Conservation (phyloP, 805 yeast species). For the Myxozyma sirexii region DNA sequence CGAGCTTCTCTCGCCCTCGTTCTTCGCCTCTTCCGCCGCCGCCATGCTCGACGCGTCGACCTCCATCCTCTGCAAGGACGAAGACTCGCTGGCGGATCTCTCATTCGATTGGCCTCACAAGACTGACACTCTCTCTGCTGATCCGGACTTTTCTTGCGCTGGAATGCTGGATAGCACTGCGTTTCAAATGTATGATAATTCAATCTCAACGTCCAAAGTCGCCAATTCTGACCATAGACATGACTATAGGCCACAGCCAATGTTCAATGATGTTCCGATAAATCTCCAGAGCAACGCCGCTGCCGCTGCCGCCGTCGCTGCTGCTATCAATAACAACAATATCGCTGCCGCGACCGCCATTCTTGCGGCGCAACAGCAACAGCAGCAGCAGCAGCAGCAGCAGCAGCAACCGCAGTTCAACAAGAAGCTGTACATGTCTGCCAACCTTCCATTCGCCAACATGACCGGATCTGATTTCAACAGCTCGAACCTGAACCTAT, state of each 20-base stretch:
- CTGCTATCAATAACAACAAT: conserved; percentile 9
- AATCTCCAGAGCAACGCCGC: conserved; percentile 3
- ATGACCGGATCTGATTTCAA: conserved; percentile 5
- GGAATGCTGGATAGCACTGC: conserved; percentile 4
- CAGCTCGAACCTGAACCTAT: neutral
- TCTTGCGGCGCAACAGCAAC: conserved; percentile 19
- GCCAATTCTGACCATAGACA: neutral
- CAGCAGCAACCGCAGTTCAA: conserved; percentile 15
- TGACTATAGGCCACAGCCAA: neutral
- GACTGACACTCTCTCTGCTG: neutral
- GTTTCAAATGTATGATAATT: neutral
- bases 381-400: conserved; percentile 10
- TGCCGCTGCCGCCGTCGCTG: conserved; percentile 14
- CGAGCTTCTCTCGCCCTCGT: conserved; percentile 20
- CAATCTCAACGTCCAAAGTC: neutral
- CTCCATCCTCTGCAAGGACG: conserved; percentile 11
- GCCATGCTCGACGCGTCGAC: conserved; percentile 15
- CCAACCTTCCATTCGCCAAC: neutral
- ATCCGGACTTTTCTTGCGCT: neutral
- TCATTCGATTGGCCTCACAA: conserved; percentile 28
- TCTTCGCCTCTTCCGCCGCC: conserved; percentile 23
- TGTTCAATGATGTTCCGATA: neutral
- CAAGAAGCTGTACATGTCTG: neutral
- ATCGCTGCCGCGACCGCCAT: conserved; percentile 12
- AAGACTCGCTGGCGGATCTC: conserved; percentile 9